These are phyloP conservation scores for Samsoniella hepiali DNA, from an alignment of 2,329 filamentous ascomycete genomes.

Conservation along the genomic window DNA sequence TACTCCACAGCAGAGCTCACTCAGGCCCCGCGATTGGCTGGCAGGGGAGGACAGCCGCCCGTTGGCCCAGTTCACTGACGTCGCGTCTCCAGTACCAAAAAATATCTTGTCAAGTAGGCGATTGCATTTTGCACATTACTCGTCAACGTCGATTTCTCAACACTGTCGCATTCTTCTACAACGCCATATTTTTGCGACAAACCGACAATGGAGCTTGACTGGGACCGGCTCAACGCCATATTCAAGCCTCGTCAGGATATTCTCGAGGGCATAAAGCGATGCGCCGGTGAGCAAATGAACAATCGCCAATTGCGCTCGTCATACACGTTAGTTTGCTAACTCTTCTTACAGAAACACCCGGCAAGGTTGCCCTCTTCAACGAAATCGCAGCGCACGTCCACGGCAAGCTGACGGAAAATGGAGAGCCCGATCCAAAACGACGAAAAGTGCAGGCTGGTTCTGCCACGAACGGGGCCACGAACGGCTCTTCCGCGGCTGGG, in stretches of 20 bases:
- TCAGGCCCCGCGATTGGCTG: slow-evolving; percentile 1
- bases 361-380: slow-evolving; percentile 53
- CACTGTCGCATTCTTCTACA: neutral
- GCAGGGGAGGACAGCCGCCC: neutral
- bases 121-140: neutral
- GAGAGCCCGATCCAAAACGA: slow-evolving; percentile 50
- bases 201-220: slow-evolving; percentile 48
- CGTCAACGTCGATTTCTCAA: neutral
- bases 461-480: slow-evolving; percentile 19
- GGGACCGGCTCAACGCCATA: slow-evolving; percentile 47
- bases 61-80: slow-evolving; percentile 10
- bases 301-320: neutral
- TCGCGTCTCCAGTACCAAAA: slow-evolving; percentile 11
- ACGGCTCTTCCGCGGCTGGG: slow-evolving; percentile 26
- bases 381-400: slow-evolving; percentile 50
- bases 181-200: slow-evolving; percentile 1
- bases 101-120: neutral
- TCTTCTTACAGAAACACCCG: slow-evolving; percentile 44
- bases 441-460: slow-evolving; percentile 46
- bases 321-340: neutral
- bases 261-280: slow-evolving; percentile 49
- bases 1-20: neutral
- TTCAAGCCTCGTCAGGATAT: slow-evolving; percentile 57
- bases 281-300: slow-evolving; percentile 43
- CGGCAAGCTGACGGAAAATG: slow-evolving; percentile 39